Percentiles rank a stretch among this genome's conserved stretches.
Conservation (phyloP, 768 basidiomycete genomes). For the Dentipellis fragilis region DNA sequence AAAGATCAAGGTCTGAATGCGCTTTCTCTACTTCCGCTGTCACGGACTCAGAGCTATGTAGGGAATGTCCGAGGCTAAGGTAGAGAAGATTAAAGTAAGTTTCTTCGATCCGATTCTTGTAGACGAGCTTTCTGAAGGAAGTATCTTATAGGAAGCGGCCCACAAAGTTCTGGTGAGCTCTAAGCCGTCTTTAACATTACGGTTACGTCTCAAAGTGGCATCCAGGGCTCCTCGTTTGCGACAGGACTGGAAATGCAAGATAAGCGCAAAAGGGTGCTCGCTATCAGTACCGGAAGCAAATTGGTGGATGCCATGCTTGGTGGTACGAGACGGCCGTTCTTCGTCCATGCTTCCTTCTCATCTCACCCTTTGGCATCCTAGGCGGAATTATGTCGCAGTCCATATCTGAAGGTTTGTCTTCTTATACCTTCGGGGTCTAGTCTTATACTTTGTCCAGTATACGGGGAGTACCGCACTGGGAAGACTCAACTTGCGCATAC, state of each 20-base stretch:
- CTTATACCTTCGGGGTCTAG: background rate
- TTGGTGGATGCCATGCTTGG: constrained; percentile 82
- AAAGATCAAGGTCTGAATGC: constrained; percentile 73
- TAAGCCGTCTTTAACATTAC: background rate
- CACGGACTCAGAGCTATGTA: constrained; percentile 18
- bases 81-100: constrained; percentile 87
- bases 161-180: constrained; percentile 66
- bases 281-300: constrained; percentile 92
- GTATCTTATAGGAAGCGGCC: constrained; percentile 62
- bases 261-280: constrained; percentile 65
- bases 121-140: background rate
- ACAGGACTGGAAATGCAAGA: constrained; percentile 90
- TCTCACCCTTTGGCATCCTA: constrained; percentile 18
- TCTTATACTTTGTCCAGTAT: constrained; percentile 40
- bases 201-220: background rate
- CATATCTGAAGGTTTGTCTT: constrained; percentile 69
- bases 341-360: background rate
- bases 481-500: constrained; percentile 96
- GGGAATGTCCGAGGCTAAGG: constrained; percentile 96
- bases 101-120: background rate
- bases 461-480: constrained; percentile 92
- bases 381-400: constrained; percentile 89
- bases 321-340: constrained; percentile 32
- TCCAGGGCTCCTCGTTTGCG: constrained; percentile 81
- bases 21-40: background rate